Conservation (phyloP, 2,329 filamentous ascomycete species). For the Nemania sp. region DNA sequence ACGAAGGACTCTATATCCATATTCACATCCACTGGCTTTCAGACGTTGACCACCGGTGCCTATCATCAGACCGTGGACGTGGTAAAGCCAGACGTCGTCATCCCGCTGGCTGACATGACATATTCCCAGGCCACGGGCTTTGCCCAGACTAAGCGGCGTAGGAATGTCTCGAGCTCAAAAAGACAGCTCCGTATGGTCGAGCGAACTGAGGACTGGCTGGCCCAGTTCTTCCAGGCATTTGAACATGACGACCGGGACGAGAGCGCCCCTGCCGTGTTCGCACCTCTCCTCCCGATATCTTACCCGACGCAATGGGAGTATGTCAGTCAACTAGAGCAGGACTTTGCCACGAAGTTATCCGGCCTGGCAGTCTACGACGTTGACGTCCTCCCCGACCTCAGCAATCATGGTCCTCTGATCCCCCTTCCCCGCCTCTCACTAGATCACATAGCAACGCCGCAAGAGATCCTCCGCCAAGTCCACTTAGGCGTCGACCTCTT, state of each 20-base stretch:
- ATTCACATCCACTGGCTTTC: conserved; percentile 86
- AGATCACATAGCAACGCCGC: conserved; percentile 64
- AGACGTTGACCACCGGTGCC: conserved; percentile 67
- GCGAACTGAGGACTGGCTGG: conserved; percentile 81
- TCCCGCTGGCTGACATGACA: conserved; percentile 77
- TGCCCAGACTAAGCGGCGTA: conserved; percentile 62
- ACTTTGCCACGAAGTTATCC: conserved; percentile 62
- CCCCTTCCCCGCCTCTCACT: conserved; percentile 76
- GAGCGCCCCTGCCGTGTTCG: conserved; percentile 55
- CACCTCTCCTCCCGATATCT: conserved; percentile 75
- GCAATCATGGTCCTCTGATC: conserved; percentile 56
- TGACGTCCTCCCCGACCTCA: conserved; percentile 69
- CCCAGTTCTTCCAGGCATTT: conserved; percentile 60
- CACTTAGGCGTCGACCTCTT: conserved; percentile 79
- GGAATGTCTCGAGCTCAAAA: conserved; percentile 63
- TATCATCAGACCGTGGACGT: conserved; percentile 68
- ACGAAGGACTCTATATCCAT: conserved; percentile 73
- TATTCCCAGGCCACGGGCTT: conserved; percentile 46
- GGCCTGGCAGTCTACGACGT: conserved; percentile 81
- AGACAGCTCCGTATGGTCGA: conserved; percentile 82
- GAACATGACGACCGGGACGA: conserved; percentile 42
- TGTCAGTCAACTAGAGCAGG: conserved; percentile 69
- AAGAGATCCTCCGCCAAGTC: conserved; percentile 76
- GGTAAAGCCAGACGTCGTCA: conserved; percentile 78
- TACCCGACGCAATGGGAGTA: conserved; percentile 80